A percentile compares a stretch with the other conserved stretches of the same genome.
phyloP scores from a whole-genome alignment of 2,329 filamentous ascomycete genomes.

The Trichophyton benhamiae region DNA sequence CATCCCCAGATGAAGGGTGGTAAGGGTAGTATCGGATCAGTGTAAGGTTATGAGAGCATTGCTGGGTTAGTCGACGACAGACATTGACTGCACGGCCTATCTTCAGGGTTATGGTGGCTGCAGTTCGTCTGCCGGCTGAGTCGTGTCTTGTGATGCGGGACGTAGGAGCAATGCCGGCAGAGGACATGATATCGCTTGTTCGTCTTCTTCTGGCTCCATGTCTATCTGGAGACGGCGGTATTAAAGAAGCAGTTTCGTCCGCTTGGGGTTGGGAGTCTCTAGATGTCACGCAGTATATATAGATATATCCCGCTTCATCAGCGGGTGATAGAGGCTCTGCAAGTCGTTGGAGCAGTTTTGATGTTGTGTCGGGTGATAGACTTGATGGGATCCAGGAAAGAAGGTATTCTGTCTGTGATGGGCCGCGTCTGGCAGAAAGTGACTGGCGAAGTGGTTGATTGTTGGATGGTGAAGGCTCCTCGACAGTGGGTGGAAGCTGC shows the following conservation, averaged over 20 bases:
- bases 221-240: slow-evolving; percentile 33
- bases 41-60: slow-evolving; percentile 81
- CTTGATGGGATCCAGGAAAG: slow-evolving; percentile 58
- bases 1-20: slow-evolving; percentile 35
- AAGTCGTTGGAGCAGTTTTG: slow-evolving; percentile 63
- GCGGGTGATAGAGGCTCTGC: slow-evolving; percentile 58
- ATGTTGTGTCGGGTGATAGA: slow-evolving; percentile 55
- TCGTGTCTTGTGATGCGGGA: slow-evolving; percentile 7
- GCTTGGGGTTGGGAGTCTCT: slow-evolving; percentile 35
- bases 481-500: neutral
- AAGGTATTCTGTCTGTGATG: slow-evolving; percentile 35
- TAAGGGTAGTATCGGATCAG: slow-evolving; percentile 90
- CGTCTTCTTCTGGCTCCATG: slow-evolving; percentile 21
- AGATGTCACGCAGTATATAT: slow-evolving; percentile 95
- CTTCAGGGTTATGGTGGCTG: slow-evolving; percentile 54
- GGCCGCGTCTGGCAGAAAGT: slow-evolving; percentile 10
- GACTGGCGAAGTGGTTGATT: slow-evolving; percentile 13
- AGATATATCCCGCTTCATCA: slow-evolving; percentile 85
- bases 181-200: slow-evolving; percentile 27
- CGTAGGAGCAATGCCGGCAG: slow-evolving; percentile 22
- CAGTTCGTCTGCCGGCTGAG: slow-evolving; percentile 15
- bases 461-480: neutral
- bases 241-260: slow-evolving; percentile 48
- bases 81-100: slow-evolving; percentile 67
- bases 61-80: slow-evolving; percentile 71